A percentile compares a stretch with the other conserved stretches of the same genome.
Conservation (phyloP, 2,329 filamentous ascomycete genomes). For the Colletotrichum brevisporum region DNA sequence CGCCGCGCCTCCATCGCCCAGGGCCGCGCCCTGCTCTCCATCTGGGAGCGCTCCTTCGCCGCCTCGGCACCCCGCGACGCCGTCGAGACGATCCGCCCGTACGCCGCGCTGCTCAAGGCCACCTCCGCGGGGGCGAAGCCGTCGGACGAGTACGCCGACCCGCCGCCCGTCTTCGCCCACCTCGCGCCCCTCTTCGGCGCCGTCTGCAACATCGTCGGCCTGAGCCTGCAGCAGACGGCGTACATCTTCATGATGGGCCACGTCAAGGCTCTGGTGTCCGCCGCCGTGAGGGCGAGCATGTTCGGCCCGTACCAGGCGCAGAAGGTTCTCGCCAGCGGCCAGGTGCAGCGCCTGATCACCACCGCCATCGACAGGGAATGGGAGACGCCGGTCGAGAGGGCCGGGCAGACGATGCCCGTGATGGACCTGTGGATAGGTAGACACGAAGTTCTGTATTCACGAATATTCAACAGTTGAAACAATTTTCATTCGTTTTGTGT, state of each 20-base stretch:
- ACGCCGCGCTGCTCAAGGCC: conserved; percentile 52
- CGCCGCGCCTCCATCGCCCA: conserved; percentile 82
- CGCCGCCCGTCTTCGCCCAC: conserved; percentile 57
- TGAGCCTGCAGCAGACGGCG: conserved; percentile 74
- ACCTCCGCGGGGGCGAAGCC: conserved; percentile 41
- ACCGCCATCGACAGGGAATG: conserved; percentile 73
- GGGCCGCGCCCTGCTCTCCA: conserved; percentile 79
- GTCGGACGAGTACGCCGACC: conserved; percentile 30
- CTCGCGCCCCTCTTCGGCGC: conserved; percentile 80
- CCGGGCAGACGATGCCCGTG: conserved; percentile 81
- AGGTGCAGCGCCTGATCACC: conserved; percentile 71
- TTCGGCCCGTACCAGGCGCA: conserved; percentile 88
- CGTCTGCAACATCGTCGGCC: conserved; percentile 72
- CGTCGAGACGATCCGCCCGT: conserved; percentile 51
- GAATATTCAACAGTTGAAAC: conserved; percentile 85
- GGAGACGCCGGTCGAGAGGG: conserved; percentile 72
- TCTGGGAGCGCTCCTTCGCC: conserved; percentile 82
- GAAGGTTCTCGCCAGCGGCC: conserved; percentile 74
- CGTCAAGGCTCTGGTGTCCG: conserved; percentile 81
- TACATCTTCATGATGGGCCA: conserved; percentile 85
- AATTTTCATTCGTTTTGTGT: background rate
- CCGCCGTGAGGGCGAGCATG: conserved; percentile 82
- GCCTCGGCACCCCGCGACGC: conserved; percentile 48
- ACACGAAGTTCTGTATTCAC: conserved; percentile 86
- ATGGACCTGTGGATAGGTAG: conserved; percentile 88